A percentile compares a stretch with the other conserved stretches of the same genome.
phyloP scores from a whole-genome alignment of 2,329 filamentous ascomycete genomes.

The Malbranchea cinnamomea region DNA sequence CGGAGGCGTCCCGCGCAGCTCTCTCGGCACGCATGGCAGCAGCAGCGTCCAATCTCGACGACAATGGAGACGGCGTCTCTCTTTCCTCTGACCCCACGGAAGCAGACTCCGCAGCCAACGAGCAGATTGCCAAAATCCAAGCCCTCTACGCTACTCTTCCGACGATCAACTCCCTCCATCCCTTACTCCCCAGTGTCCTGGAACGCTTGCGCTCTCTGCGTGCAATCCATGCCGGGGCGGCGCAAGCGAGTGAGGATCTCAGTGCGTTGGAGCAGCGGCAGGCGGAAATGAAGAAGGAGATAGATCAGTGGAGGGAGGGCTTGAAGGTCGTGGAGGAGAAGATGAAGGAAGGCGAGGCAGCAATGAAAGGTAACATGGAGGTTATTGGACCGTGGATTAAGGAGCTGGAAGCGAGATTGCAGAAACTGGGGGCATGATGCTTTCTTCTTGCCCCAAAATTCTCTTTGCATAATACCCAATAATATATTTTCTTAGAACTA shows the following conservation, averaged over 20 bases:
- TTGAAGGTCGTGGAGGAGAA: constrained; percentile 63
- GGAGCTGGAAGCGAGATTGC: constrained; percentile 65
- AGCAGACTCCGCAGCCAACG: constrained; percentile 33
- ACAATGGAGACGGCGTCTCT: constrained; percentile 15
- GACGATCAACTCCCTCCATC: constrained; percentile 73
- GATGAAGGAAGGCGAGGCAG: constrained; percentile 52
- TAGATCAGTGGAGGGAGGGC: constrained; percentile 73
- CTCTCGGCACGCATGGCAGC: constrained; percentile 24
- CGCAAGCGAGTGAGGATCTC: constrained; percentile 62
- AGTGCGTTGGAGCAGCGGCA: constrained; percentile 66
- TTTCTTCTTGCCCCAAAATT: background rate
- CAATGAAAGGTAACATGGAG: constrained; percentile 65
- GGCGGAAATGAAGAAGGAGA: constrained; percentile 65
- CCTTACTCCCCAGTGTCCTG: constrained; percentile 69
- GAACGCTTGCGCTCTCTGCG: constrained; percentile 73
- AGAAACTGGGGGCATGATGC: constrained; percentile 34
- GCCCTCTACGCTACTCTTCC: constrained; percentile 78
- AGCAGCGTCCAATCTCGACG: constrained; percentile 18
- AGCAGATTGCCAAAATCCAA: constrained; percentile 76
- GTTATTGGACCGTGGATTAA: constrained; percentile 83
- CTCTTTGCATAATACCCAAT: no score
- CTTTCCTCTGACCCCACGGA: constrained; percentile 32
- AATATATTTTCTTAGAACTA: no score
- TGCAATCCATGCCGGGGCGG: constrained; percentile 75
- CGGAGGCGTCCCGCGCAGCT: constrained; percentile 27